Evolutionary conservation across 2,329 filamentous ascomycete species (phyloP).

Genomic region (Xylaria sp.): DNA sequence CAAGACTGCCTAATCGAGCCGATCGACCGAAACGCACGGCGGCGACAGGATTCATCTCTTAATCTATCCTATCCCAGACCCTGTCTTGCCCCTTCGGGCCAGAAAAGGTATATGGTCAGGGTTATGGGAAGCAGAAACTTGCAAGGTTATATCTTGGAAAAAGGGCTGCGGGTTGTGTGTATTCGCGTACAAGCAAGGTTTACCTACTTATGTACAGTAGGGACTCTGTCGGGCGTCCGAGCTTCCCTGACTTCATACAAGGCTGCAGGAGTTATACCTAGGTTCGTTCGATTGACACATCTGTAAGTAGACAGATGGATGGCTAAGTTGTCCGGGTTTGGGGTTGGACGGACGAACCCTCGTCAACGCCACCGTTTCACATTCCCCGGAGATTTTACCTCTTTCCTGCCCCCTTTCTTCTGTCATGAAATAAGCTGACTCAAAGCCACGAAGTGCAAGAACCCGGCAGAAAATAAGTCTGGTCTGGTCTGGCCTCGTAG

Average conservation of each 20-base stretch:
- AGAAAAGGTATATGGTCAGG: not conserved
- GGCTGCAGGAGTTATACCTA: not conserved
- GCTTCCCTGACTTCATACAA: not conserved
- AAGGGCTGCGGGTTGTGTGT: not conserved
- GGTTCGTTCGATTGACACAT: conserved; percentile 4
- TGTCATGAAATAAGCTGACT: conserved; percentile 31
- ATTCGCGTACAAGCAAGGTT: too few relatives aligned
- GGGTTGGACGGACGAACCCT: conserved; percentile 1
- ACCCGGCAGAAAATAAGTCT: not conserved
- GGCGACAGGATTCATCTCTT: conserved; percentile 7
- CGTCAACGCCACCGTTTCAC: conserved; percentile 35
- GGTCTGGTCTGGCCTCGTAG: conserved; percentile 4
- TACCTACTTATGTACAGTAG: too few relatives aligned
- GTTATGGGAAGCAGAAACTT: not conserved
- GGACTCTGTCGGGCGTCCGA: too few relatives aligned
- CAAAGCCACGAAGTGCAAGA: conserved; percentile 19
- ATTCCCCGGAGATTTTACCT: conserved; percentile 18
- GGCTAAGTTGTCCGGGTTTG: not conserved
- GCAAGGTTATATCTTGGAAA: not conserved
- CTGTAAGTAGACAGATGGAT: not conserved
- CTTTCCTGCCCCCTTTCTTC: not conserved
- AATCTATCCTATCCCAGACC: conserved; percentile 1
- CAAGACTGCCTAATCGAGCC: conserved; percentile 19
- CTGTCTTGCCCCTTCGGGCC: conserved; percentile 2
- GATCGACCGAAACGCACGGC: conserved; percentile 24